phyloP scores from a whole-genome alignment of 257 asterid species.

The Solanum appendiculatum region DNA sequence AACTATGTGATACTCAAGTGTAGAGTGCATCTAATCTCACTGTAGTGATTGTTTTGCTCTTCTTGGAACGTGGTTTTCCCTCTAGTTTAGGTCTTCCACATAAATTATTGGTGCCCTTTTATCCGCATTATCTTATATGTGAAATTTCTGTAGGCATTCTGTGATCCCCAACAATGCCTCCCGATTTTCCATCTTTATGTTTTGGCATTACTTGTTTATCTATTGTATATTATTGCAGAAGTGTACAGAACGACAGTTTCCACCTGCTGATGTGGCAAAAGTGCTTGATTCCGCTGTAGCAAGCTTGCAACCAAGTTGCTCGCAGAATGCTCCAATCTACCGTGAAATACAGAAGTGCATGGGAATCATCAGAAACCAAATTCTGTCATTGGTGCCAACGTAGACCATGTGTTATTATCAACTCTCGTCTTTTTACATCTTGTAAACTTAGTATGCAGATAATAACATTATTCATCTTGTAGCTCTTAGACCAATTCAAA shows the following conservation, averaged over 20 bases:
- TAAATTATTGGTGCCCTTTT: neutral
- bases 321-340: constrained; percentile 62
- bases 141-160: neutral
- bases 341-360: constrained; percentile 85
- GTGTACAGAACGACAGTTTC: constrained; percentile 87
- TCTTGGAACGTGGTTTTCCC: neutral
- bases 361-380: constrained; percentile 89
- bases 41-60: neutral
- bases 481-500: neutral
- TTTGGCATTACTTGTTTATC: neutral
- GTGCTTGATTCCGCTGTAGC: constrained; percentile 82
- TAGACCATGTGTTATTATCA: constrained; percentile 6
- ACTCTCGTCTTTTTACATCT: neutral
- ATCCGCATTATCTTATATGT: neutral
- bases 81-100: neutral
- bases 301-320: constrained; percentile 66
- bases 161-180: neutral
- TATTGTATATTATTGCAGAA: constrained; percentile 40
- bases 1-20: neutral
- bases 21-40: neutral
- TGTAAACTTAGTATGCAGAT: neutral
- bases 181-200: neutral
- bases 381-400: constrained; percentile 80
- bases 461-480: neutral
- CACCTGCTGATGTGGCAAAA: constrained; percentile 86